Conservation (phyloP, 768 basidiomycete species). For the Serendipita sp. region DNA sequence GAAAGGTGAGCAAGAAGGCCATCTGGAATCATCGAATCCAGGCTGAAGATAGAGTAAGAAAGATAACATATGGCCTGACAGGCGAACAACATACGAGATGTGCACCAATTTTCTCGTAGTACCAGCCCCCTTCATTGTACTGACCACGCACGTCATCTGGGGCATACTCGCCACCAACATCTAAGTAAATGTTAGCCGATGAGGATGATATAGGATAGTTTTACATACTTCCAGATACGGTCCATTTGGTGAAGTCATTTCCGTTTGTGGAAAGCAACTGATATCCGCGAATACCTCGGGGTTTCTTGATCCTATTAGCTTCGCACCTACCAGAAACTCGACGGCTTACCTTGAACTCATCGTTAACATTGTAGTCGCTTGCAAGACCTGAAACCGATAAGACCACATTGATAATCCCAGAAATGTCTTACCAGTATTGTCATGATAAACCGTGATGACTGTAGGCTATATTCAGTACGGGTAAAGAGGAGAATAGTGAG, state of each 20-base stretch:
- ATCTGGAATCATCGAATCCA: conserved; percentile 16
- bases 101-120: conserved; percentile 17
- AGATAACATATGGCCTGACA: not conserved
- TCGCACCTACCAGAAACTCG: not conserved
- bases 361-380: conserved; percentile 16
- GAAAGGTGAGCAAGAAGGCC: conserved; percentile 8
- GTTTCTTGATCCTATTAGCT: conserved; percentile 12
- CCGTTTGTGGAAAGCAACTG: conserved; percentile 15
- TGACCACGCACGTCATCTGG: conserved; percentile 20
- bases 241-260: conserved; percentile 16
- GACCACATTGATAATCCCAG: conserved; percentile 32
- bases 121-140: conserved; percentile 22
- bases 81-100: not conserved
- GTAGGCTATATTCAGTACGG: not conserved
- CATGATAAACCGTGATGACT: not conserved
- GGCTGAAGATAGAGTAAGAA: conserved; percentile 10
- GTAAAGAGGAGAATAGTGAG: too few species aligned
- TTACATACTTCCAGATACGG: conserved; percentile 12
- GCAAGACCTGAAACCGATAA: conserved; percentile 15
- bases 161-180: conserved; percentile 18
- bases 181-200: not conserved
- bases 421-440: conserved; percentile 13
- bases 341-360: conserved; percentile 13
- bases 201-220: not conserved
- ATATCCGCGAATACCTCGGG: conserved; percentile 20